phyloP scores from a whole-genome alignment of 352 stramenopile genomes.

The Phytophthora cactorum region DNA sequence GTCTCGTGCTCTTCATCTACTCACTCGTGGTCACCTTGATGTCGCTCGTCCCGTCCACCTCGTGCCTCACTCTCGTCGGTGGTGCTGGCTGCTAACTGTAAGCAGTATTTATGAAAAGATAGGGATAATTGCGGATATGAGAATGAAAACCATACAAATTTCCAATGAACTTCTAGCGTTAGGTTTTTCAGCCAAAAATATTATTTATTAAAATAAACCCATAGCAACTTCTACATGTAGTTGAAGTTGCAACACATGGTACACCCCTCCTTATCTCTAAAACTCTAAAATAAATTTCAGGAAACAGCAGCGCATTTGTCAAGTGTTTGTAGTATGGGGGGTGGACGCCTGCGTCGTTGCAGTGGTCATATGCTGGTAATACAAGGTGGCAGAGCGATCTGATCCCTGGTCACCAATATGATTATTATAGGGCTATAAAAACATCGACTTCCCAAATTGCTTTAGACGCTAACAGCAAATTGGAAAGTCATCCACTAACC shows the following conservation, averaged over 20 bases:
- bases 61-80: slow-evolving; percentile 44
- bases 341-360: background rate
- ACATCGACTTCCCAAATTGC: background rate
- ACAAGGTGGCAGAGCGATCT: background rate
- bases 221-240: no score
- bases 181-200: background rate
- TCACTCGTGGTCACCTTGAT: slow-evolving; percentile 44
- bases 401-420: background rate
- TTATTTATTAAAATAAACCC: no score
- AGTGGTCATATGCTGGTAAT: background rate
- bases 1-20: slow-evolving; percentile 46
- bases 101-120: slow-evolving; percentile 39
- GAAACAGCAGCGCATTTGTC: no score
- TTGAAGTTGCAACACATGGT: no score
- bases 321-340: no score
- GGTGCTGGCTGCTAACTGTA: slow-evolving; percentile 37
- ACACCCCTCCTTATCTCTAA: no score
- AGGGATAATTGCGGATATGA: slow-evolving; percentile 1
- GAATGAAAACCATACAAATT: no score
- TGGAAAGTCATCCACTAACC: no score
- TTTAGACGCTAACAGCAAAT: no score
- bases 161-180: no score
- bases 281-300: no score
- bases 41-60: slow-evolving; percentile 42
- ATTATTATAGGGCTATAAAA: no score